These are phyloP conservation scores for Orbilia ellipsospora DNA, from an alignment of 2,329 filamentous ascomycete genomes.

Conservation along the genomic window DNA sequence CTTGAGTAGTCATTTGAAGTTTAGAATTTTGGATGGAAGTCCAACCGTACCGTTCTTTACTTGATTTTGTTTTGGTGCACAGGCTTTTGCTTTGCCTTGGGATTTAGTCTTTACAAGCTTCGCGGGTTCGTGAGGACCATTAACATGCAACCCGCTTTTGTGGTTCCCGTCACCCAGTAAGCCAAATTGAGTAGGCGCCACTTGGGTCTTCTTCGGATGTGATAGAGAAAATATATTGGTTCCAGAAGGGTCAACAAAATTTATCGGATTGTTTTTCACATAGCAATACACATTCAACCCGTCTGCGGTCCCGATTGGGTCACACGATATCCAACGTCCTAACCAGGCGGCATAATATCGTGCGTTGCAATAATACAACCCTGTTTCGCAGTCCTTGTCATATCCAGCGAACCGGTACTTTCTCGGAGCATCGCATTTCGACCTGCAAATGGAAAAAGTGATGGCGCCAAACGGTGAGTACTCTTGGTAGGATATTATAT, in stretches of 20 bases:
- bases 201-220: too few relatives aligned
- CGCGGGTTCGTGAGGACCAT: too few relatives aligned
- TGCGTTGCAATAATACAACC: conserved; percentile 58
- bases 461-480: conserved; percentile 60
- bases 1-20: too few relatives aligned
- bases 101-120: too few relatives aligned
- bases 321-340: conserved; percentile 58
- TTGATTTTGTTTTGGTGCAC: too few relatives aligned
- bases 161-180: too few relatives aligned
- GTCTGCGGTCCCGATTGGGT: conserved; percentile 53
- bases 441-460: conserved; percentile 21
- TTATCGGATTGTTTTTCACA: conserved; percentile 12
- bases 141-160: too few relatives aligned
- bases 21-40: too few relatives aligned
- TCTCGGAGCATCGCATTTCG: conserved; percentile 53
- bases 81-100: too few relatives aligned
- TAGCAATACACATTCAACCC: conserved; percentile 24
- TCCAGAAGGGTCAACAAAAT: conserved; percentile 58
- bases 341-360: conserved; percentile 60
- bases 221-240: too few relatives aligned
- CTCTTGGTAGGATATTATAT: conserved; percentile 60
- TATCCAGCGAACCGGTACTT: conserved; percentile 58
- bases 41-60: too few relatives aligned
- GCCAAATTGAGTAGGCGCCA: too few relatives aligned
- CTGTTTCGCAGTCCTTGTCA: conserved; percentile 59